Evolutionary conservation across 192 early-diverging fungal species (phyloP).

Genomic region (Backusella liffmaniae): DNA sequence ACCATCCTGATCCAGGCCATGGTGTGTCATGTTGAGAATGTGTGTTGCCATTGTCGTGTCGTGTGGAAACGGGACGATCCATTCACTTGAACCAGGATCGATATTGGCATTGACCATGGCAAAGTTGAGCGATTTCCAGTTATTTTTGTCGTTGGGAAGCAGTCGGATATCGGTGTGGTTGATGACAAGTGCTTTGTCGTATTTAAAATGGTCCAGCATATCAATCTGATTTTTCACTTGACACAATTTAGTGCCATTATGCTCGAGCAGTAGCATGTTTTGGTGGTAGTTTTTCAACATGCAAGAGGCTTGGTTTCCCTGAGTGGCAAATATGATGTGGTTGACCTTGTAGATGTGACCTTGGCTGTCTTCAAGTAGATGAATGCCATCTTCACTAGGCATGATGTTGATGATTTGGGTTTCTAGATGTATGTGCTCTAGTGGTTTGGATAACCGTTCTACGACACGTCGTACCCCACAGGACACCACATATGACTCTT

Average conservation of each 20-base stretch:
- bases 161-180: conserved; percentile 48
- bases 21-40: conserved; percentile 34
- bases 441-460: conserved; percentile 5
- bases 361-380: conserved; percentile 10
- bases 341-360: conserved; percentile 13
- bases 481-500: conserved; percentile 33
- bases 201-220: conserved; percentile 40
- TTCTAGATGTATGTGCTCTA: conserved; percentile 25
- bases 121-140: conserved; percentile 48
- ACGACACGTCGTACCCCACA: conserved; percentile 32
- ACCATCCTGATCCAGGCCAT: neutral
- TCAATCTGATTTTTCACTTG: conserved; percentile 31
- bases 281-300: conserved; percentile 10
- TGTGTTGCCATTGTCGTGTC: conserved; percentile 39
- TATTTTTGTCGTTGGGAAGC: conserved; percentile 34
- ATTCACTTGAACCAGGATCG: neutral
- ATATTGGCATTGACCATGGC: conserved; percentile 28
- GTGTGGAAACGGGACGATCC: conserved; percentile 26
- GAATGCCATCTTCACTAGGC: neutral
- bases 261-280: neutral
- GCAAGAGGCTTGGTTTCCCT: conserved; percentile 30
- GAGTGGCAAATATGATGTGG: conserved; percentile 38
- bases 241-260: neutral
- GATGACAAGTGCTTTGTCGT: conserved; percentile 46
- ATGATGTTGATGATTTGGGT: conserved; percentile 17